A percentile compares a stretch with the other conserved stretches of the same genome.
Evolutionary conservation across 2,329 filamentous ascomycete species (phyloP).

Genomic region (Aspergillus sp.): DNA sequence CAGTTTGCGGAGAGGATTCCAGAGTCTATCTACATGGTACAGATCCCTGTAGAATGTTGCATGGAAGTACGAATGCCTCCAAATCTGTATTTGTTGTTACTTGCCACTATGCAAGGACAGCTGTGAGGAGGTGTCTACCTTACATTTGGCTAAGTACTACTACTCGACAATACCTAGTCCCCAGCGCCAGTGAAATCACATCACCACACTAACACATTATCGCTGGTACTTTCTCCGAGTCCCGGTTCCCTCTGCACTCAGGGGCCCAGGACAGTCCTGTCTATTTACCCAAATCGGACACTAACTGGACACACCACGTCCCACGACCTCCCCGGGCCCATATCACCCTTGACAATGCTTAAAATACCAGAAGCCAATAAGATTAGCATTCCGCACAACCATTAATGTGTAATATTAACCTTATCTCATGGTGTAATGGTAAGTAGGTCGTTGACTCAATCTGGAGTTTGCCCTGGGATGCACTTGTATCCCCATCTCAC

Average conservation of each 20-base stretch:
- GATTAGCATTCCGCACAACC: conserved; percentile 1
- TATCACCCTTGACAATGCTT: neutral
- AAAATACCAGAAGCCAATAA: conserved; percentile 7
- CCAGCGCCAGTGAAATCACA: no score
- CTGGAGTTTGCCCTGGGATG: neutral
- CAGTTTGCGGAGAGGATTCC: conserved; percentile 8
- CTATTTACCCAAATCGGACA: neutral
- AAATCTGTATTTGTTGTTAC: neutral
- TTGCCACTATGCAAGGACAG: neutral
- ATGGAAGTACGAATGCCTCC: no score
- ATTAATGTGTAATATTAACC: conserved; percentile 4
- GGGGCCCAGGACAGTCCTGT: no score
- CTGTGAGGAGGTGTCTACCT: neutral
- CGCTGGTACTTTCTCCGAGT: no score
- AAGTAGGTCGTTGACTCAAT: conserved; percentile 11
- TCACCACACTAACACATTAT: no score
- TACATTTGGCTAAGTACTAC: no score
- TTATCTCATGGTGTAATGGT: conserved; percentile 13
- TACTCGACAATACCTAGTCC: no score
- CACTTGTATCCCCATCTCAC: neutral
- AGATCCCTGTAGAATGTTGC: neutral
- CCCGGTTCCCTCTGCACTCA: no score
- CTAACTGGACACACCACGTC: no score
- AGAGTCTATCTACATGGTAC: neutral
- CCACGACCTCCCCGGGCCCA: neutral